A percentile compares a stretch with the other conserved stretches of the same genome.
Evolutionary conservation across 495 filamentous ascomycete genomes (phyloP).

Genomic region (Aspergillus funiculosus): DNA sequence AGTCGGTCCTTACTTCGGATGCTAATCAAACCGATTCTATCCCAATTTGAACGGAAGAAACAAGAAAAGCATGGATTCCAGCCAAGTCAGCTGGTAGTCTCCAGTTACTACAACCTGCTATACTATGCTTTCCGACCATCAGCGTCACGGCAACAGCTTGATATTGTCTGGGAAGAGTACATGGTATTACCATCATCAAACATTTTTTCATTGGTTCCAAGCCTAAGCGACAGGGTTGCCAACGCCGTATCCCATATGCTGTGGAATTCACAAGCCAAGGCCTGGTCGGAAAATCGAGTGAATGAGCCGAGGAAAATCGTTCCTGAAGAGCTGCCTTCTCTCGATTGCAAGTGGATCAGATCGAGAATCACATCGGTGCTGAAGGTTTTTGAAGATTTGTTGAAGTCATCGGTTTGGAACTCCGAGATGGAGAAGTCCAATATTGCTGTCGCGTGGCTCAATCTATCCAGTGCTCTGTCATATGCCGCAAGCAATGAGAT

Average conservation of each 20-base stretch:
- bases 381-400: slow-evolving; percentile 55
- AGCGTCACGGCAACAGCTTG: slow-evolving; percentile 53
- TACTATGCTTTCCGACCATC: slow-evolving; percentile 82
- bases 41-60: slow-evolving; percentile 62
- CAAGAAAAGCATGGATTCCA: slow-evolving; percentile 51
- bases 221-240: slow-evolving; percentile 48
- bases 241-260: slow-evolving; percentile 64
- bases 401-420: slow-evolving; percentile 52
- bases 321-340: slow-evolving; percentile 64
- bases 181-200: slow-evolving; percentile 46
- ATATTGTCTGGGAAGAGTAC: slow-evolving; percentile 74
- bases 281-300: slow-evolving; percentile 69
- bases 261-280: slow-evolving; percentile 54
- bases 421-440: slow-evolving; percentile 36
- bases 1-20: slow-evolving; percentile 54
- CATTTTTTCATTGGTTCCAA: slow-evolving; percentile 28
- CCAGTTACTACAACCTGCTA: slow-evolving; percentile 69
- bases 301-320: slow-evolving; percentile 51
- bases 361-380: slow-evolving; percentile 58
- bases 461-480: slow-evolving; percentile 61
- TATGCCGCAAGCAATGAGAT: slow-evolving; percentile 83
- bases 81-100: slow-evolving; percentile 54
- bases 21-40: slow-evolving; percentile 61
- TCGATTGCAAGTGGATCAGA: slow-evolving; percentile 87
- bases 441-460: slow-evolving; percentile 59